Percentiles rank a stretch among this genome's conserved stretches.
Evolutionary conservation across 169 alveolate species (phyloP).

Genomic region (Plasmodium relictum): DNA sequence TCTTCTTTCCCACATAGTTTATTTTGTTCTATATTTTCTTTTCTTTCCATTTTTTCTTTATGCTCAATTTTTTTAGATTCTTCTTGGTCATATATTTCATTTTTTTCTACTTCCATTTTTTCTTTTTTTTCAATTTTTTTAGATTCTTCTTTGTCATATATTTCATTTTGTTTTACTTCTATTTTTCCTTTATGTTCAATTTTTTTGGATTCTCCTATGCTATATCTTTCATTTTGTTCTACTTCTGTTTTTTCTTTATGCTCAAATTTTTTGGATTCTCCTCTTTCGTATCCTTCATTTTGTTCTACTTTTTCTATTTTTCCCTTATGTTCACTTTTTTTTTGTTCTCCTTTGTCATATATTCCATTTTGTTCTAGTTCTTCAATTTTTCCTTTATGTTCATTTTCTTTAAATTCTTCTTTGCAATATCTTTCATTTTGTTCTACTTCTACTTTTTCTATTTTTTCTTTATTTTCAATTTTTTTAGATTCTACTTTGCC

Average conservation of each 20-base stretch:
- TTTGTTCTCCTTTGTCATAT: neutral
- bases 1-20: no score
- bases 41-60: neutral
- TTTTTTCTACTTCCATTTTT: neutral
- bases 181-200: neutral
- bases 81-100: neutral
- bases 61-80: no score
- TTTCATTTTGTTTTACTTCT: neutral
- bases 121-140: no score
- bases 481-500: no score
- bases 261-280: no score
- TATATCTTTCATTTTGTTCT: neutral
- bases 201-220: no score
- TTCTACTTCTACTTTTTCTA: neutral
- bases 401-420: neutral
- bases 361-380: neutral
- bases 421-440: neutral
- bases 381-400: neutral
- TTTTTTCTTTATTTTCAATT: neutral
- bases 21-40: neutral
- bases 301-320: neutral
- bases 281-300: neutral
- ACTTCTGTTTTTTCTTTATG: neutral
- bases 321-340: no score
- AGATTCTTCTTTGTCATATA: no score